Base-by-base conservation (phyloP, 495 filamentous ascomycete genomes). In the Xylaria palmicola region DNA sequence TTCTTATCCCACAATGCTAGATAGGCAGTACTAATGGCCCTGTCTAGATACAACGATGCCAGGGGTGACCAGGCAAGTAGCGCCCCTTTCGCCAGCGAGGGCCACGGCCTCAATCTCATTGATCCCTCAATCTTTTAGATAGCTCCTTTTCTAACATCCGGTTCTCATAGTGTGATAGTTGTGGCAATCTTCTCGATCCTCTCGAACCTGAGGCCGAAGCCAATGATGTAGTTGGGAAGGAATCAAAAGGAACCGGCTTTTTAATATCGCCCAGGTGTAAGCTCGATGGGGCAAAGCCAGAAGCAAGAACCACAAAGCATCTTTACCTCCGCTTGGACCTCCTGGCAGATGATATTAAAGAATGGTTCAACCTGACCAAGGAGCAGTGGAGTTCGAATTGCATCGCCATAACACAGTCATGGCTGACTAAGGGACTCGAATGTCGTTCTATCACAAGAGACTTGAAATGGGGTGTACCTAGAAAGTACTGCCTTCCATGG, bases 391-490 rank as follows among this genome's bases (percentile, higher is more conserved):
- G 87, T 27, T 84, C 81, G 49, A 97, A 96, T 67, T 88, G 89
- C 1, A 77, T 78, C 15, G 76, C 82, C 26, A 91, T 90, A 56
- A 90, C 88, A 6, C 80, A 88, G 64, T 86, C 84, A 2, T 96
- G 92, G 92, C 75, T 96, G 65, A 86, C 88, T 48, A 85, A 90
- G 71, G 92, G 92, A 4, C 74, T 97, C 62, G 87, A 91, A 69
- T 84, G 86, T 27, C 88, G 93, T 47, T 90, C 89, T 60, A 97
- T 98, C 68, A 97, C 92, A n/a, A 77, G 93, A 65, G 92, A 96
- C 75, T 79, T 98, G 50, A 91, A 87, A 73, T 97, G 92, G 92
- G 92, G 92, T 67, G 89, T 88, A 13, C 82, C 86, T 36, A 61
- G 59, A 32, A 60, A 41, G 57, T 60, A 2, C 17, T 13, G 30